Evolutionary conservation across 495 filamentous ascomycete species (phyloP).

Genomic region (Neurospora sp.): DNA sequence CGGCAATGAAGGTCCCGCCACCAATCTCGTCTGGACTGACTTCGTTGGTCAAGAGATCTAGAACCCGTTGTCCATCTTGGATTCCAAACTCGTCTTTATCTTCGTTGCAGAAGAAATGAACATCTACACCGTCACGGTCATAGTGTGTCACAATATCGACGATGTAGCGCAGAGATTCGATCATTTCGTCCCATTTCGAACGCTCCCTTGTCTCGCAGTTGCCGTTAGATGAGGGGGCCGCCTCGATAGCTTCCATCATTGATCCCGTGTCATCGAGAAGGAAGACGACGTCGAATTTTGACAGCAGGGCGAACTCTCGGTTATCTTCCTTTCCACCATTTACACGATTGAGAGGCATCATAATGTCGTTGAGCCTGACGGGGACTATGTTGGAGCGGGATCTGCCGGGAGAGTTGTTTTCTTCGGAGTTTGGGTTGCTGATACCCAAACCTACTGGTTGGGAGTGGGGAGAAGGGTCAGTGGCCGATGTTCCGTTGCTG

Average conservation of each 20-base stretch:
- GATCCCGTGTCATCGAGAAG: constrained; percentile 81
- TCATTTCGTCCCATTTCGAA: constrained; percentile 59
- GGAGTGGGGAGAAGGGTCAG: not conserved
- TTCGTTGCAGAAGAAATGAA: constrained; percentile 69
- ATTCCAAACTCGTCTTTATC: constrained; percentile 30
- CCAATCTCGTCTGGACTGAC: constrained; percentile 41
- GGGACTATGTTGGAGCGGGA: not conserved
- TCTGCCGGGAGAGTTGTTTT: not conserved
- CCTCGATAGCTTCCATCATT: constrained; percentile 47
- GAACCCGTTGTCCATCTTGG: constrained; percentile 41
- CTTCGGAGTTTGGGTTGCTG: not conserved
- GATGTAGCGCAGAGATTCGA: constrained; percentile 57
- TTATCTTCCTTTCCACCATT: constrained; percentile 15
- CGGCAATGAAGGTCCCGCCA: constrained; percentile 55
- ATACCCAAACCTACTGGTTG: not conserved
- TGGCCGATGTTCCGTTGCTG: not conserved
- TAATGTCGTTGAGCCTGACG: not conserved
- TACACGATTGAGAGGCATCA: not conserved
- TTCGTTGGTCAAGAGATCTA: constrained; percentile 53
- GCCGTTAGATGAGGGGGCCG: not conserved
- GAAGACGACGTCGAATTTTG: constrained; percentile 68
- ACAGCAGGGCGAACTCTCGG: constrained; percentile 57
- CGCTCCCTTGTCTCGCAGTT: not conserved
- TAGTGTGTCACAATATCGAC: constrained; percentile 65
- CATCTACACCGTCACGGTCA: constrained; percentile 71